Conservation (phyloP, 306 rosid genomes). For the Mimosa pudica region DNA sequence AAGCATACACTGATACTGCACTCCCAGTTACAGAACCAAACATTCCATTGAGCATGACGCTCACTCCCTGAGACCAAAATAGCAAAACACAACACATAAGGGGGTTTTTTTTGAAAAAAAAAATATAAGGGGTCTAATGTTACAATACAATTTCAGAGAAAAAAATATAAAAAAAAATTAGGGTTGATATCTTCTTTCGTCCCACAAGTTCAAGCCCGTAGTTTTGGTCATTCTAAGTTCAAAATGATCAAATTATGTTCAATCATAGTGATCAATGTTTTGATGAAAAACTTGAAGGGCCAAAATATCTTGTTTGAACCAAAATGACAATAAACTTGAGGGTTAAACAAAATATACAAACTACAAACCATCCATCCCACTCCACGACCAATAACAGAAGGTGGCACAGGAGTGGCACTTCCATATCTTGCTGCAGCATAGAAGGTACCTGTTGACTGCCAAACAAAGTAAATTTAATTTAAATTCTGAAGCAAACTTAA, state of each 20-base stretch:
- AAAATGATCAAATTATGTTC: no score
- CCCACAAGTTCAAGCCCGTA: no score
- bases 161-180: background rate
- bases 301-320: no score
- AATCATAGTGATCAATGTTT: no score
- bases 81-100: background rate
- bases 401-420: conserved; percentile 86
- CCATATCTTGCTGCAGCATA: conserved; percentile 79
- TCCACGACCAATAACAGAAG: conserved; percentile 75
- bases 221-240: no score
- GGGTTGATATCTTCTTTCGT: no score
- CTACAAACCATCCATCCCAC: conserved; percentile 79
- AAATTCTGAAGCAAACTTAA: conserved; percentile 13
- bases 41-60: conserved; percentile 64
- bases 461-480: background rate
- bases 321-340: no score
- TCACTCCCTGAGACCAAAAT: conserved; percentile 61
- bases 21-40: conserved; percentile 71
- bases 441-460: conserved; percentile 79
- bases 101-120: no score
- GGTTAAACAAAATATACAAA: background rate
- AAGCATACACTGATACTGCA: conserved; percentile 70
- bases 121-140: background rate
- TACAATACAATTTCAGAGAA: background rate
- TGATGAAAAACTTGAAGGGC: no score